These are phyloP conservation scores for Penicillium sp. DNA, from an alignment of 2,329 filamentous ascomycete species.

Conservation along the genomic window DNA sequence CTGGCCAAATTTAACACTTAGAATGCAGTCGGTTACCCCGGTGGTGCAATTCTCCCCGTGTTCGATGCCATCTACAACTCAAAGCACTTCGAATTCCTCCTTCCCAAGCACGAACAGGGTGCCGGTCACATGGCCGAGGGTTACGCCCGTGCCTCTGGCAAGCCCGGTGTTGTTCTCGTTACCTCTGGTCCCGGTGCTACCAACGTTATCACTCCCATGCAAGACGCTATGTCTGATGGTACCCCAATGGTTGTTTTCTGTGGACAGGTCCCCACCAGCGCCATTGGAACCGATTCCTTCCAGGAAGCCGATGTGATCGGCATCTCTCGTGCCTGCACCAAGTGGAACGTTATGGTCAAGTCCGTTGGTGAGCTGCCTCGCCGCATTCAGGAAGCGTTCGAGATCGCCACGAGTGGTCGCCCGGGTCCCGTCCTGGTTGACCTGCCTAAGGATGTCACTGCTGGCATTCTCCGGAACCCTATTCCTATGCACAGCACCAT, in stretches of 20 bases:
- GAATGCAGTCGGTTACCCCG: conserved; percentile 74
- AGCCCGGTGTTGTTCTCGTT: conserved; percentile 92
- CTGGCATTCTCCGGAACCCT: conserved; percentile 73
- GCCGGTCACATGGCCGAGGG: conserved; percentile 98
- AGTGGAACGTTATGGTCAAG: conserved; percentile 99
- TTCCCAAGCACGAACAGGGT: conserved; percentile 94
- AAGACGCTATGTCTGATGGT: conserved; percentile 91
- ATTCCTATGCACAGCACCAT: conserved; percentile 76
- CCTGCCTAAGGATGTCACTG: conserved; percentile 93
- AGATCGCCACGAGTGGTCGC: conserved; percentile 91
- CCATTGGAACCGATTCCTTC: conserved; percentile 94
- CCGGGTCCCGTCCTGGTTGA: conserved; percentile 95
- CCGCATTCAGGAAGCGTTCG: conserved; percentile 95
- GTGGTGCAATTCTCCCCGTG: conserved; percentile 93
- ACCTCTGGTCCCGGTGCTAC: conserved; percentile 96
- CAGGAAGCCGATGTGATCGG: conserved; percentile 94
- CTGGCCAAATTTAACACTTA: conserved; percentile 8
- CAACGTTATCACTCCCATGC: conserved; percentile 94
- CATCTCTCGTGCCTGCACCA: conserved; percentile 92
- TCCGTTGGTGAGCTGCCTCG: conserved; percentile 88
- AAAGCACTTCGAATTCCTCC: conserved; percentile 90
- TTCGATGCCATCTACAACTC: conserved; percentile 99
- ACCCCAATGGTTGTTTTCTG: conserved; percentile 95
- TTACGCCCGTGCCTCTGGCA: conserved; percentile 89
- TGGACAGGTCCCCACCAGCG: conserved; percentile 84